A percentile compares a stretch with the other conserved stretches of the same genome.
These are phyloP conservation scores for Mycena metata DNA, from an alignment of 768 basidiomycete genomes.

Conservation along the genomic window DNA sequence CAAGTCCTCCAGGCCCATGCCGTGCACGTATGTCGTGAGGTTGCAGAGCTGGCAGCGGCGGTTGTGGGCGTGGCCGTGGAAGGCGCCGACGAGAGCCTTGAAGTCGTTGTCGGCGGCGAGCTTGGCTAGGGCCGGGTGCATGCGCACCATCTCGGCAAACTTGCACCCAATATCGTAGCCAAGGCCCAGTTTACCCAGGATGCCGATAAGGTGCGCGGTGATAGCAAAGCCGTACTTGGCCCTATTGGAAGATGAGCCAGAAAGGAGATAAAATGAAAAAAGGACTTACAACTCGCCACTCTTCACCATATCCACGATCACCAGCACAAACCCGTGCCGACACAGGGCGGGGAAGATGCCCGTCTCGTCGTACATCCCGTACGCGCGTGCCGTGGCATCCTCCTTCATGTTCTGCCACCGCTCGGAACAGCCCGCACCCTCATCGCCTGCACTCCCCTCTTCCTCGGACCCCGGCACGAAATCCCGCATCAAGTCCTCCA, in stretches of 20 bases:
- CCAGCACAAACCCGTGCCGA: constrained; percentile 40
- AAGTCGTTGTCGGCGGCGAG: neutral
- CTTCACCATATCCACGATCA: constrained; percentile 40
- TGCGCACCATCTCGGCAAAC: no score
- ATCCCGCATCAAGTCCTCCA: neutral
- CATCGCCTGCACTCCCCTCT: no score
- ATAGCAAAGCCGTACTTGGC: neutral
- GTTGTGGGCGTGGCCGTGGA: constrained; percentile 22
- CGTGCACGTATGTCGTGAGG: constrained; percentile 31
- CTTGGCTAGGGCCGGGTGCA: neutral
- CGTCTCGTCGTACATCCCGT: constrained; percentile 32
- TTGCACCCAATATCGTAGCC: constrained; percentile 5
- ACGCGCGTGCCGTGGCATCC: neutral
- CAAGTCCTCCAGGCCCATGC: constrained; percentile 31
- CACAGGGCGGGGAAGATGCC: constrained; percentile 42
- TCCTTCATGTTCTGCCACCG: constrained; percentile 41
- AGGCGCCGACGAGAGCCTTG: neutral
- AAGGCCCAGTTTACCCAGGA: constrained; percentile 8
- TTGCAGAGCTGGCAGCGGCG: neutral
- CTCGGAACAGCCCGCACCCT: constrained; percentile 42
- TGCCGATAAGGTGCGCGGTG: neutral
- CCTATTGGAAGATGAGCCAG: neutral
- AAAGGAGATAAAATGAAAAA: no score
- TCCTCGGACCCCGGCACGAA: constrained; percentile 4
- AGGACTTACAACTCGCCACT: constrained; percentile 32